Conservation (phyloP, 495 filamentous ascomycete species). For the Hyaloscypha variabilis region DNA sequence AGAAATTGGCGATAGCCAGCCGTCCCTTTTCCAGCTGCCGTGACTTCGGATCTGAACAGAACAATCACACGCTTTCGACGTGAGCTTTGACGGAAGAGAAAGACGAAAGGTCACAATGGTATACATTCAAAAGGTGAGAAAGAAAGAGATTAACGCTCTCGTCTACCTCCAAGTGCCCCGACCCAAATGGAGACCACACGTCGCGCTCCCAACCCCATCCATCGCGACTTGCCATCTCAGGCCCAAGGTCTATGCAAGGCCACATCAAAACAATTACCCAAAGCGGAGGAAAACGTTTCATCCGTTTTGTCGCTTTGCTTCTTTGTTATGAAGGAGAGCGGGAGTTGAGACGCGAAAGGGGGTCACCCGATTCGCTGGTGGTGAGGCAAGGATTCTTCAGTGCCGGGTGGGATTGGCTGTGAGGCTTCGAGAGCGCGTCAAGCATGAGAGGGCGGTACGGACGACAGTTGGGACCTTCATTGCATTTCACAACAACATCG, state of each 20-base stretch:
- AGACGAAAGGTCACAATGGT: background rate
- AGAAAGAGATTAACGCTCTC: slow-evolving; percentile 13
- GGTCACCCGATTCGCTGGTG: slow-evolving; percentile 19
- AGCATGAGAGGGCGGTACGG: slow-evolving; percentile 6
- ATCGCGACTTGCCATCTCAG: slow-evolving; percentile 29
- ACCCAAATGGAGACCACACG: slow-evolving; percentile 16
- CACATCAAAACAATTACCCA: slow-evolving; percentile 33
- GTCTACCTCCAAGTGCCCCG: slow-evolving; percentile 12
- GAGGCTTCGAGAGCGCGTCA: slow-evolving; percentile 25
- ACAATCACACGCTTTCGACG: no score
- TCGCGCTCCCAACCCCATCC: slow-evolving; percentile 27
- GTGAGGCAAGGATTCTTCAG: slow-evolving; percentile 1
- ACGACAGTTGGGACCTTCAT: background rate
- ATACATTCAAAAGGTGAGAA: background rate
- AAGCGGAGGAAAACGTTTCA: slow-evolving; percentile 28
- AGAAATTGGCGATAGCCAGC: slow-evolving; percentile 1
- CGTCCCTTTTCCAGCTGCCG: background rate
- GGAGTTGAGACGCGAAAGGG: slow-evolving; percentile 19
- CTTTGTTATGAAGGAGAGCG: slow-evolving; percentile 31
- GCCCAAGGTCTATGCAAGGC: slow-evolving; percentile 17
- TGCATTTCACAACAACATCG: slow-evolving; percentile 25
- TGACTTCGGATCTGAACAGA: background rate
- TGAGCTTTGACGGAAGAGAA: background rate
- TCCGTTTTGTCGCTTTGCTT: slow-evolving; percentile 9
- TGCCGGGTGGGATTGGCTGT: slow-evolving; percentile 13